phyloP scores from a whole-genome alignment of 371 early-diverging fungal genomes.

The Mucor irregularis region DNA sequence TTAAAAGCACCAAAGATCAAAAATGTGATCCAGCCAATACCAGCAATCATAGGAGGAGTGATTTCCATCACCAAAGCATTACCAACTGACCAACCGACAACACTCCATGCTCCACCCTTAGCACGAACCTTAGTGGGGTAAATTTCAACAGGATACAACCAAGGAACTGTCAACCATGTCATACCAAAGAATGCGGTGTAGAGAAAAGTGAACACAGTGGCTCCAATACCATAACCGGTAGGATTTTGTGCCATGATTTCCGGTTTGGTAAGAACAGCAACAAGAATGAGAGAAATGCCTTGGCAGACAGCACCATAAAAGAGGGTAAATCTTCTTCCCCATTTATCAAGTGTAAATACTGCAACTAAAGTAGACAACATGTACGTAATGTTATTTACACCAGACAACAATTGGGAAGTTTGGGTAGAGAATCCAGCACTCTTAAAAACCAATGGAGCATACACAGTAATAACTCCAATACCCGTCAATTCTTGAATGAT shows the following conservation, averaged over 20 bases:
- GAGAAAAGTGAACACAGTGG: constrained; percentile 36
- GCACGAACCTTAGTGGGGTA: constrained; percentile 41
- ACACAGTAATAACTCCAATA: constrained; percentile 44
- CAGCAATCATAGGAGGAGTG: constrained; percentile 39
- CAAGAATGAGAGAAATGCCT: constrained; percentile 36
- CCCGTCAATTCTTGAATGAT: constrained; percentile 46
- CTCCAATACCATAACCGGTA: constrained; percentile 30
- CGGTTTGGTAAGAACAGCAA: constrained; percentile 41
- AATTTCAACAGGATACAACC: constrained; percentile 46
- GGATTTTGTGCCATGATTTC: constrained; percentile 32
- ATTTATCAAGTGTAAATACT: constrained; percentile 39
- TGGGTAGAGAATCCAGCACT: constrained; percentile 33
- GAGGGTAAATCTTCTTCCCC: constrained; percentile 41
- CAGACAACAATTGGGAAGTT: constrained; percentile 40
- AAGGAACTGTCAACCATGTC: constrained; percentile 43
- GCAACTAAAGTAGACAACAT: constrained; percentile 41
- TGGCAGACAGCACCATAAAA: constrained; percentile 42
- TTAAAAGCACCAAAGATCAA: constrained; percentile 43
- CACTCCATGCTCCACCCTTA: constrained; percentile 45
- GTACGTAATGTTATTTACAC: constrained; percentile 38
- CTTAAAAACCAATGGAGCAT: constrained; percentile 37
- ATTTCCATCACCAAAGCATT: constrained; percentile 45
- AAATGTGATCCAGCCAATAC: constrained; percentile 44
- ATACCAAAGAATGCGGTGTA: constrained; percentile 43
- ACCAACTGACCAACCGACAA: constrained; percentile 49